Evolutionary conservation across 148 eudicot genomes (phyloP), one percentile per base, ranked within the genome.

Genomic region (Chenopodium suecicum): DNA sequence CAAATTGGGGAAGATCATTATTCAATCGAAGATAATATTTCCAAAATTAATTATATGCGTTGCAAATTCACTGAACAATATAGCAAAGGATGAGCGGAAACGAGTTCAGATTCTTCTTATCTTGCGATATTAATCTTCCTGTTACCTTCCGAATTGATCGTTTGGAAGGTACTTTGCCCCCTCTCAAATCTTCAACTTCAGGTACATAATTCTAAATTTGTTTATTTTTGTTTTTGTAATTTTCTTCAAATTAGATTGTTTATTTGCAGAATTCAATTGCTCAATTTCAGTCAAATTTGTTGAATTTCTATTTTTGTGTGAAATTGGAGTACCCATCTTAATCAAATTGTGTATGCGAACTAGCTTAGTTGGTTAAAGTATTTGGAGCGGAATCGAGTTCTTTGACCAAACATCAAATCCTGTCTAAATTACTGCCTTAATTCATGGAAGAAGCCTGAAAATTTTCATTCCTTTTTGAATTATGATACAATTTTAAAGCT

Each of bases 51-150:
- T 41, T 37, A 58, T n/a, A 17, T 31, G 67, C 34, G 41, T 58
- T 34, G 48, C 6, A 69, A 58, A 54, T 27, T 20, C 8, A 66
- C 52, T 71, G 52, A 70, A 34, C 4, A 4, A 44, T 5, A 44
- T 44, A 20, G 25, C 34, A 58, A 63, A 79, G 7, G 69, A 92
- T 95, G 98, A 87, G 91, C 65, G 91, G 89, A 66, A 85, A 91
- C 83, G 98, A 95, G 87, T 95, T 92, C 72, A 86, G 97, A 69
- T 92, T 93, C 89, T 93, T 95, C 87, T 83, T 95, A 62, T 95
- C 98, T 5, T 95, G 98, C 80, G 98, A 95, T 81, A 93, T 95
- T 63, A 95, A 95, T 79, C 91, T 90, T 58, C 96, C 97, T 1
- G 89, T 95, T 50, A 92, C 98, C 77, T 95, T 92, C 78, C 84